phyloP scores from a whole-genome alignment of 2,329 filamentous ascomycete species.

The Monosporascus sp. region DNA sequence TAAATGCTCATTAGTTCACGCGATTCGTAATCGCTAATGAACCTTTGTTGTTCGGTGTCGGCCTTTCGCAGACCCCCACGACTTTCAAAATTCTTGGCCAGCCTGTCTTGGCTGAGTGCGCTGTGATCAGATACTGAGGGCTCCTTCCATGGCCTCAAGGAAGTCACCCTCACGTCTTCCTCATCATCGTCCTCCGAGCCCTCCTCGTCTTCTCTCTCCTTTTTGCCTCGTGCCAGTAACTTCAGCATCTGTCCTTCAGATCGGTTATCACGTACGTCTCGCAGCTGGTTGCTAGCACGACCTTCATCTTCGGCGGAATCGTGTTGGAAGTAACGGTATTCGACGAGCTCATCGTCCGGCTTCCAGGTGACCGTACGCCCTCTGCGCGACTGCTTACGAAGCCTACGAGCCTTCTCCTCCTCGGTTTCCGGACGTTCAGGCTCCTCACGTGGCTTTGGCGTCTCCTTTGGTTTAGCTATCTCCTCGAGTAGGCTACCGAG shows the following conservation, averaged over 20 bases:
- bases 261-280: slow-evolving; percentile 67
- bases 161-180: slow-evolving; percentile 52
- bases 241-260: slow-evolving; percentile 68
- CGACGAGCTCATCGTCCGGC: slow-evolving; percentile 58
- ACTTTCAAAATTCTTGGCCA: slow-evolving; percentile 45
- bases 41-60: slow-evolving; percentile 49
- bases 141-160: slow-evolving; percentile 47
- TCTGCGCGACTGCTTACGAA: slow-evolving; percentile 67
- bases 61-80: slow-evolving; percentile 48
- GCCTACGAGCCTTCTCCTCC: slow-evolving; percentile 60
- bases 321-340: slow-evolving; percentile 66
- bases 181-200: slow-evolving; percentile 39
- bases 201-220: slow-evolving; percentile 49
- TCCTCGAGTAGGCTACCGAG: slow-evolving; percentile 49
- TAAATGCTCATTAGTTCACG: slow-evolving; percentile 59
- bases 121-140: slow-evolving; percentile 44
- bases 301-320: slow-evolving; percentile 67
- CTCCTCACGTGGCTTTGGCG: slow-evolving; percentile 31
- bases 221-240: slow-evolving; percentile 47
- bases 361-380: slow-evolving; percentile 69
- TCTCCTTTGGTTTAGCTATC: slow-evolving; percentile 47
- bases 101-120: slow-evolving; percentile 38
- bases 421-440: slow-evolving; percentile 56
- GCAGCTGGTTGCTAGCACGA: slow-evolving; percentile 61
- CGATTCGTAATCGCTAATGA: slow-evolving; percentile 52